Evolutionary conservation across 2,329 filamentous ascomycete species (phyloP).

Genomic region (Ascomycota sp.): DNA sequence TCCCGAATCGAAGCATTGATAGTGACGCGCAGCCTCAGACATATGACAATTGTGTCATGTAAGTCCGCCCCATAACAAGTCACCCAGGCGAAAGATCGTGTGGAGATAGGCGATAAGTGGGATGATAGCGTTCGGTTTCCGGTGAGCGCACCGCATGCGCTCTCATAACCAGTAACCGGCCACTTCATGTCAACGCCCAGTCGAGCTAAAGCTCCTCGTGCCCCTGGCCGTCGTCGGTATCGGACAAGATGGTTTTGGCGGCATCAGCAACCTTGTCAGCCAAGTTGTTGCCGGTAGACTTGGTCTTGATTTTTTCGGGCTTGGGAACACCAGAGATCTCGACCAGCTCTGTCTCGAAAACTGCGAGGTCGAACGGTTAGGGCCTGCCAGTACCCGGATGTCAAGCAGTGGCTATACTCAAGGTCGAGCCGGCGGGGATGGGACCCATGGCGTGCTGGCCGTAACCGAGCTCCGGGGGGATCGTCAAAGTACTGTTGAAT

Average conservation of each 20-base stretch:
- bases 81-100: no score
- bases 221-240: constrained; percentile 33
- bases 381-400: no score
- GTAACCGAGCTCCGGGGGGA: constrained; percentile 74
- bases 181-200: no score
- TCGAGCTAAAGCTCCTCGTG: constrained; percentile 41
- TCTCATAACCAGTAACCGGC: no score
- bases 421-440: constrained; percentile 61
- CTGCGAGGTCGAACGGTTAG: constrained; percentile 18
- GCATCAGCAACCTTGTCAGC: constrained; percentile 11
- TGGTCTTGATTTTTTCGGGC: constrained; percentile 15
- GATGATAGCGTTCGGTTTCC: no score
- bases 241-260: constrained; percentile 28
- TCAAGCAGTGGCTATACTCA: constrained; percentile 42
- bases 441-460: constrained; percentile 57
- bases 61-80: no score
- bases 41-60: no score
- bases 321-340: constrained; percentile 52
- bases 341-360: constrained; percentile 85
- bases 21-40: no score
- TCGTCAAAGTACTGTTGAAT: constrained; percentile 47
- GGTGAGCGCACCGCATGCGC: no score
- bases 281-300: constrained; percentile 5
- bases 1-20: no score
- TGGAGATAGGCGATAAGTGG: no score